Evolutionary conservation across 352 stramenopile genomes (phyloP).

Genomic region (Pythium dissotocum): DNA sequence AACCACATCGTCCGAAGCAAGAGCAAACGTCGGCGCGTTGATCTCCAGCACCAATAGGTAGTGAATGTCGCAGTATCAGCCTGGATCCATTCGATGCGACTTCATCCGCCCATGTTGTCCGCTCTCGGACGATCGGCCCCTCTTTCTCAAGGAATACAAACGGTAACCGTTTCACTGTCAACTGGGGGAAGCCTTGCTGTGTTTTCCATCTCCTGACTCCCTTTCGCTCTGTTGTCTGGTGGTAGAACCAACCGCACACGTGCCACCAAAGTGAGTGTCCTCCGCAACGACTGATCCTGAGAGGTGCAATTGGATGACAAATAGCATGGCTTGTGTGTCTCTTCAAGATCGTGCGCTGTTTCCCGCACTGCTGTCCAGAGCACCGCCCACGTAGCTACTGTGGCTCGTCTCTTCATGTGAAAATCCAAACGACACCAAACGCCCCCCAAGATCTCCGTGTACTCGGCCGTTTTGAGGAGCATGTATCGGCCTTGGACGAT

Average conservation of each 20-base stretch:
- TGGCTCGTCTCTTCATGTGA: slow-evolving; percentile 34
- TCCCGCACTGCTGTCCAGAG: slow-evolving; percentile 52
- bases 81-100: not conserved
- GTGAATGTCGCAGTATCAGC: not conserved
- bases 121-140: not conserved
- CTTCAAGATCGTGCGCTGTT: slow-evolving; percentile 51
- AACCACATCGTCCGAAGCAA: not conserved
- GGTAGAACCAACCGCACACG: slow-evolving; percentile 36
- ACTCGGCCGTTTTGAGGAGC: slow-evolving; percentile 35
- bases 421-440: not conserved
- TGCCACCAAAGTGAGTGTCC: slow-evolving; percentile 35
- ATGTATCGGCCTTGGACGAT: slow-evolving; percentile 11
- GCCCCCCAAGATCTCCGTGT: slow-evolving; percentile 17
- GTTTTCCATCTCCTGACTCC: not conserved
- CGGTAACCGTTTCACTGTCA: not conserved
- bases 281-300: not conserved
- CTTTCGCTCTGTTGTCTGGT: not conserved
- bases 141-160: not conserved
- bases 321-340: not conserved
- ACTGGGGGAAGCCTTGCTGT: too few species aligned
- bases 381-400: slow-evolving; percentile 52
- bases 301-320: not conserved
- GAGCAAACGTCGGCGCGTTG: not conserved
- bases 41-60: not conserved
- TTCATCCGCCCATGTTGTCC: not conserved